Conservation (phyloP, 2,329 filamentous ascomycete species). For the Incumbomyces lentus region DNA sequence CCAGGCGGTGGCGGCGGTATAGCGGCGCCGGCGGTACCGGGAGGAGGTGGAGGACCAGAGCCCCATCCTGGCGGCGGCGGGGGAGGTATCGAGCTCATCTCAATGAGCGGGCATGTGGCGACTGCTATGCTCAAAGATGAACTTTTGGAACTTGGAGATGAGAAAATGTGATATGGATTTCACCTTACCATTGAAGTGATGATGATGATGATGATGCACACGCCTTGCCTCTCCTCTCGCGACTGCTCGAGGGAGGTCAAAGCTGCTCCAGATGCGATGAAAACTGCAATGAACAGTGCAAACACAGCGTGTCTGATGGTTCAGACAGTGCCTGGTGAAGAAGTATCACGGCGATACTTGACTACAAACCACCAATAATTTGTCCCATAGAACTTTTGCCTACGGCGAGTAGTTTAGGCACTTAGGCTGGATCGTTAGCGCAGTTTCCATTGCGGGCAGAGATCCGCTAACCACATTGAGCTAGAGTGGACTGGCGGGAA, state of each 20-base stretch:
- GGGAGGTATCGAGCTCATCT: slow-evolving; percentile 51
- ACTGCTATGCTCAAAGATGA: slow-evolving; percentile 16
- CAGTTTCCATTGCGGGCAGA: no score
- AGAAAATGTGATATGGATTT: slow-evolving; percentile 10
- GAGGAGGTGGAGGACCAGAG: slow-evolving; percentile 40
- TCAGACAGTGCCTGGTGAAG: background rate
- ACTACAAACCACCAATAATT: background rate
- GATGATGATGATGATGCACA: background rate
- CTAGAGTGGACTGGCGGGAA: no score
- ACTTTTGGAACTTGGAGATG: slow-evolving; percentile 8
- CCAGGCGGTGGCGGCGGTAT: slow-evolving; percentile 65
- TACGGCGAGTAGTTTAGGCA: background rate
- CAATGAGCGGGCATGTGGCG: slow-evolving; percentile 15
- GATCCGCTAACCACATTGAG: no score
- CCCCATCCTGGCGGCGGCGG: slow-evolving; percentile 61
- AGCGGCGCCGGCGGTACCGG: slow-evolving; percentile 36
- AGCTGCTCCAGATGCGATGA: background rate
- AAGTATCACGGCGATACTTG: background rate
- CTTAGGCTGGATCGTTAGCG: background rate
- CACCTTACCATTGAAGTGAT: slow-evolving; percentile 22
- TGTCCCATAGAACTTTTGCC: background rate
- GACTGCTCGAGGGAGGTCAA: background rate
- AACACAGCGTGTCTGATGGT: background rate
- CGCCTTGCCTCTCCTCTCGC: background rate
- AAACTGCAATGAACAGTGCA: background rate